phyloP scores from a whole-genome alignment of 345 rosid genomes.

The Carallia brachiata region DNA sequence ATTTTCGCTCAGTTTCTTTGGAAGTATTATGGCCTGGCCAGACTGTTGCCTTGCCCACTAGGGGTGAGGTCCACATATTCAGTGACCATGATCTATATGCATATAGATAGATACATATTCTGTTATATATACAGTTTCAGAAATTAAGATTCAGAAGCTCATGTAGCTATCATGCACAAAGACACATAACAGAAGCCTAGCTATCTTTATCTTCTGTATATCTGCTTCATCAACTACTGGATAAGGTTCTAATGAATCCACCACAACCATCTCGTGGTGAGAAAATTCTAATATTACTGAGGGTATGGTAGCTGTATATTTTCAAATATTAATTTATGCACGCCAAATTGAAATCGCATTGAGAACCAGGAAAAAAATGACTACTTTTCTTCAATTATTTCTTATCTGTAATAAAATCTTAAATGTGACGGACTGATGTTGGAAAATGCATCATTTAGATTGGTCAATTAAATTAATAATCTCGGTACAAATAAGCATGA shows the following conservation, averaged over 20 bases:
- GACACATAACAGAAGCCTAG: background rate
- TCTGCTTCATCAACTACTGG: background rate
- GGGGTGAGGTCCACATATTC: slow-evolving; percentile 11
- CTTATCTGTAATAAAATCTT: too few species aligned
- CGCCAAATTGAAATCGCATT: too few species aligned
- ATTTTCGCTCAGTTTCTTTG: slow-evolving; percentile 14
- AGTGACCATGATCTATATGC: slow-evolving; percentile 7
- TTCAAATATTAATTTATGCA: too few species aligned
- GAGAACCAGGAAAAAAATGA: too few species aligned
- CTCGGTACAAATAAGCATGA: too few species aligned
- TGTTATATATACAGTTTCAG: slow-evolving; percentile 1
- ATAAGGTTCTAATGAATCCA: background rate
- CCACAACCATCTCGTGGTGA: background rate
- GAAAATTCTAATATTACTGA: too few species aligned
- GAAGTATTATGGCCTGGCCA: background rate
- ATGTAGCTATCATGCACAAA: background rate
- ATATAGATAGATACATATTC: background rate
- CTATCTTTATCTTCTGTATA: slow-evolving; percentile 5
- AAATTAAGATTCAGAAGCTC: slow-evolving; percentile 1
- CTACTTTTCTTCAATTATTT: too few species aligned
- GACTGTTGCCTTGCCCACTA: background rate
- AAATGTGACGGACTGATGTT: too few species aligned
- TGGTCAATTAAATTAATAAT: too few species aligned
- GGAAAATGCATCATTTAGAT: too few species aligned
- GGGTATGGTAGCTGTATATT: too few species aligned